Evolutionary conservation across 2,329 filamentous ascomycete genomes (phyloP).

Genomic region (Elsinoe australis): DNA sequence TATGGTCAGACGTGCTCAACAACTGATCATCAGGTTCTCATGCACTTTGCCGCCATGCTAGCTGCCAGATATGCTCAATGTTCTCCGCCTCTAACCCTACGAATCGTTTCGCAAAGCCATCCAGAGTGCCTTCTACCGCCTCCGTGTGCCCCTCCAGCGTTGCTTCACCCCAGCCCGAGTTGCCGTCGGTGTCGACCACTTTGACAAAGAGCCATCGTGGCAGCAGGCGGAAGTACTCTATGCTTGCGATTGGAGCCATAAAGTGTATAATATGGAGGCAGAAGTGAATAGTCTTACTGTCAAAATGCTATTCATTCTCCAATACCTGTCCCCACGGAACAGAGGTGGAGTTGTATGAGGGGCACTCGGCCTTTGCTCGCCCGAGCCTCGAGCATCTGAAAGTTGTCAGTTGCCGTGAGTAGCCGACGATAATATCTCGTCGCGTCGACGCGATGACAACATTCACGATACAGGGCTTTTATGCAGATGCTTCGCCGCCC

Average conservation of each 20-base stretch:
- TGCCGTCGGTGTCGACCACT: slow-evolving; percentile 58
- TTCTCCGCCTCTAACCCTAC: slow-evolving; percentile 64
- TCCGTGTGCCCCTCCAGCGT: slow-evolving; percentile 66
- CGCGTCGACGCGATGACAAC: too few relatives aligned
- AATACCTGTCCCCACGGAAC: too few relatives aligned
- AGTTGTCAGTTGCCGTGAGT: neutral
- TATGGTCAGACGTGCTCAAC: neutral
- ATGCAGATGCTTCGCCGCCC: too few relatives aligned
- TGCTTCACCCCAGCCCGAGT: slow-evolving; percentile 66
- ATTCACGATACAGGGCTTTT: too few relatives aligned
- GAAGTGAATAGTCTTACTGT: neutral
- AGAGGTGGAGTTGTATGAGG: too few relatives aligned
- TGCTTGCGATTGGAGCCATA: slow-evolving; percentile 57
- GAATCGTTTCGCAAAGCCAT: slow-evolving; percentile 57
- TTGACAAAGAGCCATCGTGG: slow-evolving; percentile 75
- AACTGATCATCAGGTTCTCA: slow-evolving; percentile 25
- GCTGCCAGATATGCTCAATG: slow-evolving; percentile 76
- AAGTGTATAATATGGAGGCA: neutral
- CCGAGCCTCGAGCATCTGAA: neutral
- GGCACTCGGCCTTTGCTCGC: neutral
- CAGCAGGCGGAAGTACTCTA: slow-evolving; percentile 68
- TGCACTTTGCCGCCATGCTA: slow-evolving; percentile 51
- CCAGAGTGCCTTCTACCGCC: slow-evolving; percentile 65
- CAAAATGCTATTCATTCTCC: neutral
- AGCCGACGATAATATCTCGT: neutral